Base-by-base conservation (phyloP, 2,329 filamentous ascomycete species). In the Fusarium tanahbumbuense region DNA sequence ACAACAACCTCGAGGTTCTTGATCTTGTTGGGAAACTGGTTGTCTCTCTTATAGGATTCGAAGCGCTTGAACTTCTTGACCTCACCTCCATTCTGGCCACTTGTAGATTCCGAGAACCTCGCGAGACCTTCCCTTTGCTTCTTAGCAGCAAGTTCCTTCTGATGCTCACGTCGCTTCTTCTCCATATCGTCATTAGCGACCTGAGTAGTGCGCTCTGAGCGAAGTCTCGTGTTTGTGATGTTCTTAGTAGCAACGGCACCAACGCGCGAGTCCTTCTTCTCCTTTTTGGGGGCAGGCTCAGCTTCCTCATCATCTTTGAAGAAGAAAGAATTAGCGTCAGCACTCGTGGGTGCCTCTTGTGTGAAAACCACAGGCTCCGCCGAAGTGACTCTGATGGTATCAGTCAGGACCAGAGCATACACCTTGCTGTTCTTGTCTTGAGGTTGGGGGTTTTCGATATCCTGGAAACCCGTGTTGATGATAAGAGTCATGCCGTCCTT, bases 21-120 rank as follows among this genome's bases (percentile, higher is more conserved):
- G 71, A 97, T 90, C 76, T 90, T 91, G 16, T 87, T 78, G 3
- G 96, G 96, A 56, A 99, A 89, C 80, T 98, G 95, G 74, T 97
- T 97, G 79, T 98, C 96, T 65, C 95, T 90, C 85, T 98, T 99
- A 84, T 99, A 99, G 0, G 96, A 99, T 81, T 99, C 96, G 77
- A 98, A 99, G 59, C 94, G 93, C 84, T 98, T 98, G 86, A 99
- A 98, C 82, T 95, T 97, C 86, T 98, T 98, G 79, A 97, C 92
- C 72, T 96, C 92, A n/a, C 91, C 90, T 34, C 95, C 96, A 76
- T 97, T 96, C 70, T 95, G 86, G 61, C 91, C 93, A 62, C 90
- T 92, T 0, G 92, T 94, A 1, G 93, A 92, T 76, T 97, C 93
- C 44, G 93, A 89, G 78, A 97, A 99, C 68, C 93, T 88, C 20